These are phyloP conservation scores for Fragilaria crotonensis DNA, from an alignment of 108 stramenopile genomes.

Conservation along the genomic window DNA sequence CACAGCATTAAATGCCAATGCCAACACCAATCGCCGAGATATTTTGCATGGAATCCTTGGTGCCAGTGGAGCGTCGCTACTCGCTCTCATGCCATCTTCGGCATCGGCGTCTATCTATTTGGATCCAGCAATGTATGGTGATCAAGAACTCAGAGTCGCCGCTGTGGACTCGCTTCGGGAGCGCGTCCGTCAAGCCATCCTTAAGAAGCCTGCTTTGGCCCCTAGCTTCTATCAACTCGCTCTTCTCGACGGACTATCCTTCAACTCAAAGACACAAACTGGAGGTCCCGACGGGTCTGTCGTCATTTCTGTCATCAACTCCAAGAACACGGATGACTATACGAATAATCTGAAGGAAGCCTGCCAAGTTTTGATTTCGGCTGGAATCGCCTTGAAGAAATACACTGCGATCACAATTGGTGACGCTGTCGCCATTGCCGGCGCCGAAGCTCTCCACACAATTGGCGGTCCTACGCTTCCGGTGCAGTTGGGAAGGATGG, in stretches of 20 bases:
- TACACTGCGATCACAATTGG: conserved; percentile 70
- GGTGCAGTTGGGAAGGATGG: conserved; percentile 70
- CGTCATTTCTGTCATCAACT: conserved; percentile 43
- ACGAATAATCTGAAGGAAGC: conserved; percentile 44
- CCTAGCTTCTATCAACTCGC: conserved; percentile 69
- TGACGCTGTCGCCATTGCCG: conserved; percentile 73
- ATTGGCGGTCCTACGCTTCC: conserved; percentile 74
- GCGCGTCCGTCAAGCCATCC: conserved; percentile 63
- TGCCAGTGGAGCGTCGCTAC: too few relatives aligned
- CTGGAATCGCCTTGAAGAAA: conserved; percentile 60
- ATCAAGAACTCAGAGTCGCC: conserved; percentile 78
- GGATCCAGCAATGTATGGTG: conserved; percentile 88
- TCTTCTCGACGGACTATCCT: conserved; percentile 65
- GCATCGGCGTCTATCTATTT: conserved; percentile 74
- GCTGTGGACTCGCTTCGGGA: conserved; percentile 74
- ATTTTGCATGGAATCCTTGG: too few relatives aligned
- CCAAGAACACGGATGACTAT: conserved; percentile 40
- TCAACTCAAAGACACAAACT: conserved; percentile 39
- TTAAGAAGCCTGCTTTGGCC: conserved; percentile 64
- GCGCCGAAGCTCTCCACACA: conserved; percentile 69
- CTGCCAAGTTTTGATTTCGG: conserved; percentile 42
- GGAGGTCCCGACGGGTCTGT: conserved; percentile 76
- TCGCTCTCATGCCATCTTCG: too few relatives aligned
- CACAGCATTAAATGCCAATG: too few relatives aligned
- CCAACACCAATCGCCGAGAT: too few relatives aligned